phyloP scores from a whole-genome alignment of 75 land plant genomes.

The Isoetes taiwanensis region DNA sequence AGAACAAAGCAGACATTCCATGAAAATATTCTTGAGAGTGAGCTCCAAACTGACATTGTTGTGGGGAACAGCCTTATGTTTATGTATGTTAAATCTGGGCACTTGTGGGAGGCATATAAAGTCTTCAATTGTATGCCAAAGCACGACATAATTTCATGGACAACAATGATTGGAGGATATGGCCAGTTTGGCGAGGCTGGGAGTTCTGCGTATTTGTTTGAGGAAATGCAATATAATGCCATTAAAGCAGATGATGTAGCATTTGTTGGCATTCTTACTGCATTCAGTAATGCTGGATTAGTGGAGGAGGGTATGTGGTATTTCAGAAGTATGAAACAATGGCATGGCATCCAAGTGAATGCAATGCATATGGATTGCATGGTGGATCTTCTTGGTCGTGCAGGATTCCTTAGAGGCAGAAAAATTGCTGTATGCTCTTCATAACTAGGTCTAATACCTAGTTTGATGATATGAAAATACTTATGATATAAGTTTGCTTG shows the following conservation, averaged over 20 bases:
- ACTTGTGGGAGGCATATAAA: slow-evolving; percentile 11
- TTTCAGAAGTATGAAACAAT: no score
- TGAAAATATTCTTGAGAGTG: not conserved
- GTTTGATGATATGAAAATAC: no score
- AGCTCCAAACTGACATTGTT: not conserved
- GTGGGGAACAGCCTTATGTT: not conserved
- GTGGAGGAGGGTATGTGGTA: not conserved
- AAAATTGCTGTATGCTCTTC: no score
- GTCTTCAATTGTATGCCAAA: slow-evolving; percentile 17
- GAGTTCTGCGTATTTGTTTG: slow-evolving; percentile 13
- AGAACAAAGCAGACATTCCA: not conserved
- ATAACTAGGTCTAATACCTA: no score
- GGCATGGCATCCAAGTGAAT: no score
- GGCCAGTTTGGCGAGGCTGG: slow-evolving; percentile 17
- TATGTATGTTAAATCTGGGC: slow-evolving; percentile 6
- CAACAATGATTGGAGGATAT: slow-evolving; percentile 28
- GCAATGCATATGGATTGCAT: no score
- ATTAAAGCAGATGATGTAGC: no score
- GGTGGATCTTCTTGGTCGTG: no score
- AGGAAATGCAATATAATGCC: slow-evolving; percentile 4
- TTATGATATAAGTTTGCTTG: no score
- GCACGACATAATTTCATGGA: slow-evolving; percentile 25
- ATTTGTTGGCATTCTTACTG: not conserved
- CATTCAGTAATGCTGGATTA: not conserved
- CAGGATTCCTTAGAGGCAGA: no score